Base-by-base conservation (phyloP, 129 eudicot genomes). In the Escallonia herrerae region DNA sequence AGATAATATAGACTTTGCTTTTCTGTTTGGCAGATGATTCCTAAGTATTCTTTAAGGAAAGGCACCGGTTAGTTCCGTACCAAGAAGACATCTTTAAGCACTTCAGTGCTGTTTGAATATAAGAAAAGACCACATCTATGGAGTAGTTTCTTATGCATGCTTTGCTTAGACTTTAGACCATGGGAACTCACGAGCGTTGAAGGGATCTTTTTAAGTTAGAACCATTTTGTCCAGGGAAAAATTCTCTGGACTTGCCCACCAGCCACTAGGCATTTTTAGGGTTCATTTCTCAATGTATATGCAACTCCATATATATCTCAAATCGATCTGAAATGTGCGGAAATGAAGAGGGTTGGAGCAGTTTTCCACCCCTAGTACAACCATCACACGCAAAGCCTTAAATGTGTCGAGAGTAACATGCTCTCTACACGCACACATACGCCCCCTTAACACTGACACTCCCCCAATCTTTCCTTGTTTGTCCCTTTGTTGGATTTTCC, bases 311-410 rank as follows among this genome's bases (percentile, higher is more conserved):
- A 60, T 45, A 12, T 5, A 69, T 63, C 59, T 63, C 59, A 58
- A 69, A 69, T 22, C 59, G 74, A 45, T 58, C 66, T 69, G 47
- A 47, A 60, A 69, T 69, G 58, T 40, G 66, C 47, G 37, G 74
- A 69, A 60, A 60, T 55, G 56, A 22, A 47, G n/a, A 8, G 43
- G 59, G 6, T 22, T 11, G 15, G 4, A 50, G 45, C 14, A 58
- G 56, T 58, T 57, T 22, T 49, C 57, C 56, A n/a, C 58, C 63
- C 66, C 56, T 45, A 70, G 49, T 60, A 61, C 52, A 71, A 43
- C 38, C 43, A 53, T 44, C 63, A 72, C 77, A 72, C 77, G 77
- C 77, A 72, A 72, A 72, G 71, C 77, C 77, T 72, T 72, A 72
- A 72, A 72, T 72, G 53, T 55, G 58, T 72, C 56, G 71, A 64